A percentile compares a stretch with the other conserved stretches of the same genome.
phyloP scores from a whole-genome alignment of 805 yeast species.

The Hanseniaspora meyeri region DNA sequence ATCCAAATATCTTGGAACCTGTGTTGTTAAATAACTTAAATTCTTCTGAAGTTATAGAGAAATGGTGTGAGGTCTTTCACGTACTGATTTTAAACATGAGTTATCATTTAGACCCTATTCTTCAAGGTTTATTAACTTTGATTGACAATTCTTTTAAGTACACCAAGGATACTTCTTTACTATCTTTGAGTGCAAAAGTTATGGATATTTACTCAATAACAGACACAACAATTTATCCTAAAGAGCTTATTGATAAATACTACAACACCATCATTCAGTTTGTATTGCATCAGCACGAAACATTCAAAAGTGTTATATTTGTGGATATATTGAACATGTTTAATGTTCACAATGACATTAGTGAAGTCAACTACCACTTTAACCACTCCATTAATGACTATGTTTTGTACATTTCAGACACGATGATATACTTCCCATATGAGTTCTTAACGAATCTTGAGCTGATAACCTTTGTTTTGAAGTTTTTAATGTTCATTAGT shows the following conservation, averaged over 20 bases:
- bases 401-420: slow-evolving; percentile 65
- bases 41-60: slow-evolving; percentile 1
- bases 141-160: slow-evolving; percentile 58
- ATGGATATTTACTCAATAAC: slow-evolving; percentile 44
- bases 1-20: slow-evolving; percentile 5
- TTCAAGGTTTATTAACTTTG: slow-evolving; percentile 52
- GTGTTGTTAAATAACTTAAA: neutral
- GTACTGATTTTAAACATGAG: slow-evolving; percentile 5
- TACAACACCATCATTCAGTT: neutral
- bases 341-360: neutral
- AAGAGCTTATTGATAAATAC: neutral
- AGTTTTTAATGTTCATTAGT: slow-evolving; percentile 39
- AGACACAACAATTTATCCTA: slow-evolving; percentile 1
- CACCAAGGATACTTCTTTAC: slow-evolving; percentile 65
- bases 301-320: slow-evolving; percentile 3
- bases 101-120: slow-evolving; percentile 31
- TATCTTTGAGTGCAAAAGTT: slow-evolving; percentile 80
- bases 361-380: slow-evolving; percentile 11
- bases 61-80: neutral
- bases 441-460: slow-evolving; percentile 28
- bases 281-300: neutral
- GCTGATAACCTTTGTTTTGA: slow-evolving; percentile 40
- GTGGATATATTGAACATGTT: neutral
- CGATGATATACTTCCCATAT: slow-evolving; percentile 55
- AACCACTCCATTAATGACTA: slow-evolving; percentile 72